Evolutionary conservation across 768 basidiomycete species (phyloP).

Genomic region (Boletus insuetus): DNA sequence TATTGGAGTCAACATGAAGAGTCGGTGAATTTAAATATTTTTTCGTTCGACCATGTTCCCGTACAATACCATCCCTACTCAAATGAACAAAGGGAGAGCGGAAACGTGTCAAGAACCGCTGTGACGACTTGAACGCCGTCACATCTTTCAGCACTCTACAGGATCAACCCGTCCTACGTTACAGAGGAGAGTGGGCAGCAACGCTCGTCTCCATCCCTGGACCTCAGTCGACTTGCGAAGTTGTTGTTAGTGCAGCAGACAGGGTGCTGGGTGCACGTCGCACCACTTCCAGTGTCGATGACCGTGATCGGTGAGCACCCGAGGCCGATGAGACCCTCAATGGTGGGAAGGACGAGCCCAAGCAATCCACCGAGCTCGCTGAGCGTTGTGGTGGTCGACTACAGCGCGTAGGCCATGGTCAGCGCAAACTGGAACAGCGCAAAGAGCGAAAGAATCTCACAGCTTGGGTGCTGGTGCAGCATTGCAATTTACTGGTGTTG

Average conservation of each 20-base stretch:
- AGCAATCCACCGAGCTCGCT: not conserved
- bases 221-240: constrained; percentile 4
- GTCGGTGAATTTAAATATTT: not conserved
- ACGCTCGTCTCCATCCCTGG: too few relatives aligned
- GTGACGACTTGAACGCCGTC: not conserved
- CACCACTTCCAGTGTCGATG: not conserved
- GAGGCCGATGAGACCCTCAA: constrained; percentile 1
- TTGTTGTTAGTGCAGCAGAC: constrained; percentile 17
- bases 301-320: constrained; percentile 2
- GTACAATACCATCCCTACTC: too few relatives aligned
- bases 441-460: not conserved
- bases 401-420: not conserved
- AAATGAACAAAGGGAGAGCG: too few relatives aligned
- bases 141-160: not conserved
- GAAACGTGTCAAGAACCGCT: not conserved
- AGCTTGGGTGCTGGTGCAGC: constrained; percentile 4
- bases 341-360: not conserved
- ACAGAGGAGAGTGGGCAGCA: not conserved
- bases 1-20: constrained; percentile 1
- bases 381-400: not conserved
- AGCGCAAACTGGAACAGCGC: too few relatives aligned
- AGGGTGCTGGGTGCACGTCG: constrained; percentile 7
- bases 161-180: constrained; percentile 6
- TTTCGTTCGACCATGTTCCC: too few relatives aligned
- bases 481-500: constrained; percentile 8